These are phyloP conservation scores for Wickerhamiella shivajii DNA, from an alignment of 805 yeast genomes.

Conservation along the genomic window DNA sequence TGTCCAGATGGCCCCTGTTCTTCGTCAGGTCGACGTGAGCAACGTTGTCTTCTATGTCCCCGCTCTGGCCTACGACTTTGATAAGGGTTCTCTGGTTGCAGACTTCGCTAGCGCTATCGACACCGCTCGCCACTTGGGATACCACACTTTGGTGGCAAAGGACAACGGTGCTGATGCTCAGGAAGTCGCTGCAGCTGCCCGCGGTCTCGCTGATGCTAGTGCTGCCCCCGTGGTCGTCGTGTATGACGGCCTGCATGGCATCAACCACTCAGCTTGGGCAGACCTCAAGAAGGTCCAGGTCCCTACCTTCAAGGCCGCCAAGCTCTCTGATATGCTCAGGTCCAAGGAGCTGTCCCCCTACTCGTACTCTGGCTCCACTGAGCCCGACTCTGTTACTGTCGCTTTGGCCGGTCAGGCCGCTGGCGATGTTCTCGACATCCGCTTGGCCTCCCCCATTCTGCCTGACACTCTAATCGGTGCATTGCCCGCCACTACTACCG, in stretches of 20 bases:
- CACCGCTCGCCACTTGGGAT: slow-evolving; percentile 46
- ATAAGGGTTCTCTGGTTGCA: slow-evolving; percentile 37
- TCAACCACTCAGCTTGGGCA: slow-evolving; percentile 31
- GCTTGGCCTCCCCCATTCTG: background rate
- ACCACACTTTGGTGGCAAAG: slow-evolving; percentile 54
- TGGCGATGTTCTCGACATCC: background rate
- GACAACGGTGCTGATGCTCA: slow-evolving; percentile 48
- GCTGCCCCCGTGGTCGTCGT: slow-evolving; percentile 51
- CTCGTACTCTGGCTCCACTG: slow-evolving; percentile 50
- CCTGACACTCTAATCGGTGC: slow-evolving; percentile 20
- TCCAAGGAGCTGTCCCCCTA: slow-evolving; percentile 45
- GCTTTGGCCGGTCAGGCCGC: slow-evolving; percentile 57
- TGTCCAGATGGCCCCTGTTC: slow-evolving; percentile 50
- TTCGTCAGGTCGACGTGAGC: slow-evolving; percentile 10
- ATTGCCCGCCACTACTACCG: slow-evolving; percentile 32
- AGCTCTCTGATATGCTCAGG: slow-evolving; percentile 36
- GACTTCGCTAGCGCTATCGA: slow-evolving; percentile 49
- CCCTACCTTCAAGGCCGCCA: slow-evolving; percentile 25
- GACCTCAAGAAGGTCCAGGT: slow-evolving; percentile 28
- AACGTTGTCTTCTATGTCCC: slow-evolving; percentile 50
- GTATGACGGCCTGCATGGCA: slow-evolving; percentile 64
- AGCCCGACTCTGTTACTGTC: slow-evolving; percentile 64
- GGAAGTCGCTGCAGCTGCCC: slow-evolving; percentile 32
- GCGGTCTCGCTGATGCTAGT: slow-evolving; percentile 43
- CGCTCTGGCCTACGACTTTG: slow-evolving; percentile 55